Evolutionary conservation across 306 rosid genomes (phyloP).

Genomic region (Vicia villosa): DNA sequence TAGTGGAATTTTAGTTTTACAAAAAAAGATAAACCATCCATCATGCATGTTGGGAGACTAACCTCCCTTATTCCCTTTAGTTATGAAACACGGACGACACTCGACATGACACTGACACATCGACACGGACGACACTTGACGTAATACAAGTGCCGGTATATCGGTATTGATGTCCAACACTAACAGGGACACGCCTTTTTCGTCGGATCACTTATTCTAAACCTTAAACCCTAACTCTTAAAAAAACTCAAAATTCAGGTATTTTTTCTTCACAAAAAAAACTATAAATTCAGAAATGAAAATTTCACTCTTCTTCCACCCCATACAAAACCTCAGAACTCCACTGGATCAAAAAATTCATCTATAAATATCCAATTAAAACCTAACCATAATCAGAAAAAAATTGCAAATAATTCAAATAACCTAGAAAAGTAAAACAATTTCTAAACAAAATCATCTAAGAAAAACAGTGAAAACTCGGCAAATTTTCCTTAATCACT

Average conservation of each 20-base stretch:
- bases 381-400: conserved; percentile 1
- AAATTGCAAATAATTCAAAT: neutral
- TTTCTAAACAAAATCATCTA: neutral
- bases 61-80: too few species aligned
- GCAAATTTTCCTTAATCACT: conserved; percentile 5
- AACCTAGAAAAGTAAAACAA: neutral
- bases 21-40: too few species aligned
- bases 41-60: too few species aligned
- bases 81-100: too few species aligned
- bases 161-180: too few species aligned
- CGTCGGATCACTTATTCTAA: neutral
- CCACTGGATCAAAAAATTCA: conserved; percentile 9
- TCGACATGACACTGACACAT: too few species aligned
- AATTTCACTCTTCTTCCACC: neutral
- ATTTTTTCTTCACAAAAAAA: too few species aligned
- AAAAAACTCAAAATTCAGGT: neutral
- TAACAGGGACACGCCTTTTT: too few species aligned
- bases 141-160: too few species aligned
- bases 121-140: too few species aligned
- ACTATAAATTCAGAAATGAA: neutral
- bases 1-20: too few species aligned
- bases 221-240: neutral
- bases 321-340: neutral
- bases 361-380: conserved; percentile 10
- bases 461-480: conserved; percentile 9